phyloP scores from a whole-genome alignment of 2,329 filamentous ascomycete genomes.

The Allantophomopsis lycopodina region DNA sequence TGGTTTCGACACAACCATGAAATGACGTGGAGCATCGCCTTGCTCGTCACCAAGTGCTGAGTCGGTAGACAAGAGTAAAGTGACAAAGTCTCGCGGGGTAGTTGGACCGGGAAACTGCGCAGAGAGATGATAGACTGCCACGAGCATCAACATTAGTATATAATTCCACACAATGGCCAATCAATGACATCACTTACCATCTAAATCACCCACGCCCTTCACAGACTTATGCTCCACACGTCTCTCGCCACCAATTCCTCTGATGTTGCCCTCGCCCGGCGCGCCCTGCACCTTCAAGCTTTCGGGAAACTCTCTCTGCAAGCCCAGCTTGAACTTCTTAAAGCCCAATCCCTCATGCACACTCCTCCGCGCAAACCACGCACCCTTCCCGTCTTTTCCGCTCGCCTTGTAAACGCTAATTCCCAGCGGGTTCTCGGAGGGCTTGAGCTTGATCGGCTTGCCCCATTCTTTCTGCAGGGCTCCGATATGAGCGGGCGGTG shows the following conservation, averaged over 20 bases:
- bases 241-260: constrained; percentile 75
- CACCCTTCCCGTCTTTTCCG: constrained; percentile 67
- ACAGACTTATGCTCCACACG: constrained; percentile 47
- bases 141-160: background rate
- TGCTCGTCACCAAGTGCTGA: constrained; percentile 9
- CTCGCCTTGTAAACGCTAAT: constrained; percentile 70
- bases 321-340: constrained; percentile 60
- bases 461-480: constrained; percentile 69
- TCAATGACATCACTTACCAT: constrained; percentile 30
- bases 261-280: constrained; percentile 60
- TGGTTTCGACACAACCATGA: constrained; percentile 79
- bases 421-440: constrained; percentile 60
- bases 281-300: constrained; percentile 57
- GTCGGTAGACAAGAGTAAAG: constrained; percentile 56
- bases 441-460: constrained; percentile 63
- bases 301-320: constrained; percentile 69
- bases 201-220: constrained; percentile 44
- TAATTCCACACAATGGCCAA: background rate
- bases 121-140: constrained; percentile 66
- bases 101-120: constrained; percentile 86
- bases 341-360: constrained; percentile 70
- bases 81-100: constrained; percentile 77
- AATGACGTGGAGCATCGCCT: constrained; percentile 42
- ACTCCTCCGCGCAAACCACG: constrained; percentile 82
- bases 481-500: constrained; percentile 30